These are phyloP conservation scores for Fragilaria radians DNA, from an alignment of 108 stramenopile genomes.

Conservation along the genomic window DNA sequence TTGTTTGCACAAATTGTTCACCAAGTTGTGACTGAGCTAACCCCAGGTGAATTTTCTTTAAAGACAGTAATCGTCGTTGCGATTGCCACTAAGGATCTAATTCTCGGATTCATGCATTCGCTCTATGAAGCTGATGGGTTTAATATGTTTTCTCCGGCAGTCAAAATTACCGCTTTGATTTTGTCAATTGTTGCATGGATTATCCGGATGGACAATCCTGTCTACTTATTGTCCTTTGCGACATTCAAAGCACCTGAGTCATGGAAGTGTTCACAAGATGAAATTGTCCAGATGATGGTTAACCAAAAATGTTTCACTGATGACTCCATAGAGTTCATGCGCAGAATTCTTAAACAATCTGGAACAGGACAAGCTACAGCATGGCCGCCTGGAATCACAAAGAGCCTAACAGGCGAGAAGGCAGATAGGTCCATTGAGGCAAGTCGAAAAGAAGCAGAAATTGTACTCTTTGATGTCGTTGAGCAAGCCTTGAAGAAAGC, in stretches of 20 bases:
- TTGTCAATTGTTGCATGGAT: constrained; percentile 60
- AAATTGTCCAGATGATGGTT: constrained; percentile 89
- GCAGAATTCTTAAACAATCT: constrained; percentile 80
- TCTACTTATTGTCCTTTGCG: constrained; percentile 89
- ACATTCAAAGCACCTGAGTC: constrained; percentile 91
- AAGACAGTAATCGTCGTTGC: constrained; percentile 54
- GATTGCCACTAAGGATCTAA: constrained; percentile 44
- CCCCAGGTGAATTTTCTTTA: constrained; percentile 39
- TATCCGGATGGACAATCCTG: constrained; percentile 69
- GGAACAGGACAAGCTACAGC: constrained; percentile 93
- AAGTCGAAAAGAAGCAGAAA: constrained; percentile 89
- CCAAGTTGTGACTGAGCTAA: constrained; percentile 64
- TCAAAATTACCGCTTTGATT: constrained; percentile 67
- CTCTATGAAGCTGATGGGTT: constrained; percentile 50
- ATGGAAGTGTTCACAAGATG: constrained; percentile 86
- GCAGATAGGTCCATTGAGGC: constrained; percentile 85
- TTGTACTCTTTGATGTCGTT: constrained; percentile 90
- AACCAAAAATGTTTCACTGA: constrained; percentile 89
- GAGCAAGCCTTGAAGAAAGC: constrained; percentile 88
- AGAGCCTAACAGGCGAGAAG: constrained; percentile 56
- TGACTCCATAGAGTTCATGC: constrained; percentile 81
- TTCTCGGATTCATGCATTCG: constrained; percentile 34
- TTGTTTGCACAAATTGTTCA: constrained; percentile 65
- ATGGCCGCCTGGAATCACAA: constrained; percentile 95
- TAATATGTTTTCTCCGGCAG: constrained; percentile 58